Evolutionary conservation across 495 filamentous ascomycete species (phyloP).

Genomic region (Bacidia rubella): DNA sequence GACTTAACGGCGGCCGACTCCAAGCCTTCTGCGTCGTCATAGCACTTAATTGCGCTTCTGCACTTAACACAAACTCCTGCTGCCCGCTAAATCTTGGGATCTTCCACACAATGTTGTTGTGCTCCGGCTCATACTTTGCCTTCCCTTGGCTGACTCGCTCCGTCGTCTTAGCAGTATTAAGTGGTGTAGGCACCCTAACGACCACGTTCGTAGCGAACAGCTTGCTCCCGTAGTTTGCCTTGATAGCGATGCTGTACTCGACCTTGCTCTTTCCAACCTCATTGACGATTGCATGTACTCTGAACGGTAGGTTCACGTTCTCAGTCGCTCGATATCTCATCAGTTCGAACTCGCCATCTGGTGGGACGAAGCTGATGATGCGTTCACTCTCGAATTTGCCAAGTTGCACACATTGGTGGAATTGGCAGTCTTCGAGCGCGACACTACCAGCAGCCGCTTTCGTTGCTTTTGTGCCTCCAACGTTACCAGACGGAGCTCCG

Average conservation of each 20-base stretch:
- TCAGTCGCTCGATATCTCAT: constrained; percentile 99
- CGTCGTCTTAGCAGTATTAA: constrained; percentile 92
- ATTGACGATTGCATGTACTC: constrained; percentile 96
- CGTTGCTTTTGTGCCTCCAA: constrained; percentile 67
- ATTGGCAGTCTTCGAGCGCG: constrained; percentile 95
- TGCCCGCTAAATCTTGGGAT: constrained; percentile 93
- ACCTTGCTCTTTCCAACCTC: constrained; percentile 96
- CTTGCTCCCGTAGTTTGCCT: constrained; percentile 91
- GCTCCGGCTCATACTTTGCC: constrained; percentile 94
- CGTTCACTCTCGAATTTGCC: constrained; percentile 94
- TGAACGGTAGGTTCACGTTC: constrained; percentile 98
- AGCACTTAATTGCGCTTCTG: constrained; percentile 81
- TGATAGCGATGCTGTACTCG: constrained; percentile 95
- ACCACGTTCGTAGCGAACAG: constrained; percentile 98
- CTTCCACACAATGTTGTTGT: constrained; percentile 99
- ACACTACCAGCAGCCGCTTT: constrained; percentile 93
- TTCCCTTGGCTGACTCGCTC: constrained; percentile 90
- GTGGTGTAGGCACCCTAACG: constrained; percentile 83
- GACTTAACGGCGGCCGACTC: constrained; percentile 81
- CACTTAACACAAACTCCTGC: constrained; percentile 85
- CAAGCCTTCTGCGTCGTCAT: constrained; percentile 99
- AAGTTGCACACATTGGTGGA: constrained; percentile 98
- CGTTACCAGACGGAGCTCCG: constrained; percentile 52
- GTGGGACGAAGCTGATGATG: constrained; percentile 95
- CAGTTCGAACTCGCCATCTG: constrained; percentile 96